These are phyloP conservation scores for Coemansia sp. DNA, from an alignment of 192 early-diverging fungal genomes.

Conservation along the genomic window DNA sequence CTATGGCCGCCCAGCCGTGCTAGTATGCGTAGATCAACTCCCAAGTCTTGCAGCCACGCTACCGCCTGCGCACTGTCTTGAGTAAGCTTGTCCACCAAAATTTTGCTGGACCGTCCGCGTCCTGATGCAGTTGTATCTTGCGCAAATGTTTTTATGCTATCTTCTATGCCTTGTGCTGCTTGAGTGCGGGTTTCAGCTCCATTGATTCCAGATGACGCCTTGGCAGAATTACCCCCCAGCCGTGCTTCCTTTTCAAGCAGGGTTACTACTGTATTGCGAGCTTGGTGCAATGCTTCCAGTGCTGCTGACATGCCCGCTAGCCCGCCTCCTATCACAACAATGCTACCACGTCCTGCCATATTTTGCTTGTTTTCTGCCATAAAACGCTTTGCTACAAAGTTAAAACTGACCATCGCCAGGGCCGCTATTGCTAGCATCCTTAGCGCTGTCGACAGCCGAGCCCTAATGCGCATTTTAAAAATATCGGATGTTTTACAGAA, in stretches of 20 bases:
- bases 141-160: conserved; percentile 81
- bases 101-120: conserved; percentile 73
- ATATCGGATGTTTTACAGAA: no score
- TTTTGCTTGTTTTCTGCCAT: background rate
- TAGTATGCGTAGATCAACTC: conserved; percentile 82
- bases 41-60: conserved; percentile 91
- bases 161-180: conserved; percentile 62
- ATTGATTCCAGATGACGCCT: conserved; percentile 98
- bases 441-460: background rate
- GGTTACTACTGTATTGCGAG: conserved; percentile 17
- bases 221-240: conserved; percentile 86
- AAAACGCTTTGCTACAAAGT: background rate
- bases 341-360: conserved; percentile 20
- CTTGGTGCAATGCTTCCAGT: conserved; percentile 35
- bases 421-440: background rate
- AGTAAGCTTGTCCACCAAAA: conserved; percentile 80
- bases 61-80: conserved; percentile 84
- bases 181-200: conserved; percentile 89
- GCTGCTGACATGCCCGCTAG: conserved; percentile 44
- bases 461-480: no score
- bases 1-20: conserved; percentile 92
- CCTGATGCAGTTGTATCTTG: conserved; percentile 86
- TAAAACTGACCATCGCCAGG: background rate
- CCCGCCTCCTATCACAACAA: conserved; percentile 37
- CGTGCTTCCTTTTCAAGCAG: conserved; percentile 42